Base-by-base conservation (phyloP, 768 basidiomycete genomes). In the Leccinum boreale region DNA sequence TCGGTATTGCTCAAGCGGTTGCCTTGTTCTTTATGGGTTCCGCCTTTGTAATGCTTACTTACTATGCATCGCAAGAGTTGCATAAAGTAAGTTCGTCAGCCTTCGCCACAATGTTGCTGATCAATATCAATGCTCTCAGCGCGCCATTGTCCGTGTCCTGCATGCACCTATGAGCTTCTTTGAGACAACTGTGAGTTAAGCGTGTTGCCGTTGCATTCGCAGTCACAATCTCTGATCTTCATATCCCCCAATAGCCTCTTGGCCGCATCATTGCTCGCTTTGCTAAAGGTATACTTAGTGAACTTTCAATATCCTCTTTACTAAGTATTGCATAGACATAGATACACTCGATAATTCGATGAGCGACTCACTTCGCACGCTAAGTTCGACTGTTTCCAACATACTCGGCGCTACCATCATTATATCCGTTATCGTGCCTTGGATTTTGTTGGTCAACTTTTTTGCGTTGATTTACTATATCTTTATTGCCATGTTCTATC, bases 211-310 rank as follows among this genome's bases (percentile, higher is more conserved):
- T 35, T 11, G 23, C 5, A 26, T 47, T 12, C 12, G 29, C 23
- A 17, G n/a, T 17, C 11, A 3, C 28, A 17, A 14, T 44, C 3
- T 7, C 24, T 26, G 56, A 45, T 23, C 36, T 54, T 19, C 54
- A 39, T n/a, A 17, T 60, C 56, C 56, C 24, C 60, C 47, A 58
- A 65, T 63, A 86, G 79, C 91, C 90, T 6, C 78, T 91, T 21
- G 94, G 94, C 15, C 84, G 92, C 11, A 90, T 97, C 60, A 88
- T 93, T 83, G 94, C 94, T 70, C 84, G 92, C 15, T 92, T 97
- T 70, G 86, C 90, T 1, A 92, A 93, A 76, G 86, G 85, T 80
- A 67, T 62, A 56, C 55, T 31, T 35, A 45, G 12, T 8, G 26
- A 44, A 3, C 6, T 48, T 45, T 15, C 15, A 12, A 10, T 36